phyloP scores from a whole-genome alignment of 257 asterid genomes.

The Solanum okadae region DNA sequence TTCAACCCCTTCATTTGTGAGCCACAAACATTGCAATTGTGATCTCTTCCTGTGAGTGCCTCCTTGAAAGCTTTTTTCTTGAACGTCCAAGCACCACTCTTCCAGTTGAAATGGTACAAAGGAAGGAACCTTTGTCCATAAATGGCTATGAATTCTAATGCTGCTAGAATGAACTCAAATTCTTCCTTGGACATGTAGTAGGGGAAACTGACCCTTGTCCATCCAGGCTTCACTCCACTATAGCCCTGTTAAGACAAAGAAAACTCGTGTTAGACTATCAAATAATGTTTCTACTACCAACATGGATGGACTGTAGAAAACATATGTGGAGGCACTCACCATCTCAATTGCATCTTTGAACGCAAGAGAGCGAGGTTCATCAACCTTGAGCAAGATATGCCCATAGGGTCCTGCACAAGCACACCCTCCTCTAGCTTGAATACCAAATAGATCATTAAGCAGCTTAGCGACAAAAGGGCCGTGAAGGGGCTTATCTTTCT shows the following conservation, averaged over 20 bases:
- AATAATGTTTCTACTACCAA: neutral
- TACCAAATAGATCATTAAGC: conserved; percentile 62
- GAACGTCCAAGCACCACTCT: conserved; percentile 55
- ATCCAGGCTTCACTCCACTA: conserved; percentile 59
- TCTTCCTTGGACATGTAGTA: conserved; percentile 63
- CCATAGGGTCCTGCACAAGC: conserved; percentile 79
- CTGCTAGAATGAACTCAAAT: conserved; percentile 43
- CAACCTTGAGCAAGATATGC: conserved; percentile 40
- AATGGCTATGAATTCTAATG: conserved; percentile 45
- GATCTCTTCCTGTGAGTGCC: neutral
- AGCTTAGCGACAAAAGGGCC: conserved; percentile 69
- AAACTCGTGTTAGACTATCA: neutral
- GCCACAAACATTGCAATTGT: neutral
- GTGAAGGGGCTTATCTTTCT: conserved; percentile 36
- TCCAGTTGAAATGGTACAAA: conserved; percentile 46
- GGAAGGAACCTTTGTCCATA: conserved; percentile 62
- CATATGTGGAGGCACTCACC: conserved; percentile 17
- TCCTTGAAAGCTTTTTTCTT: conserved; percentile 9
- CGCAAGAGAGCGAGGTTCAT: conserved; percentile 24
- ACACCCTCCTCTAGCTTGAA: conserved; percentile 78
- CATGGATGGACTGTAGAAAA: neutral
- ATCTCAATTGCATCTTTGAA: conserved; percentile 26
- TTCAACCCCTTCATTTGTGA: conserved; percentile 13
- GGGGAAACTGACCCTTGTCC: conserved; percentile 76
- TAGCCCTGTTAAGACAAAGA: conserved; percentile 34